These are phyloP conservation scores for Daedaleopsis sinensis DNA, from an alignment of 768 basidiomycete species.

Conservation along the genomic window DNA sequence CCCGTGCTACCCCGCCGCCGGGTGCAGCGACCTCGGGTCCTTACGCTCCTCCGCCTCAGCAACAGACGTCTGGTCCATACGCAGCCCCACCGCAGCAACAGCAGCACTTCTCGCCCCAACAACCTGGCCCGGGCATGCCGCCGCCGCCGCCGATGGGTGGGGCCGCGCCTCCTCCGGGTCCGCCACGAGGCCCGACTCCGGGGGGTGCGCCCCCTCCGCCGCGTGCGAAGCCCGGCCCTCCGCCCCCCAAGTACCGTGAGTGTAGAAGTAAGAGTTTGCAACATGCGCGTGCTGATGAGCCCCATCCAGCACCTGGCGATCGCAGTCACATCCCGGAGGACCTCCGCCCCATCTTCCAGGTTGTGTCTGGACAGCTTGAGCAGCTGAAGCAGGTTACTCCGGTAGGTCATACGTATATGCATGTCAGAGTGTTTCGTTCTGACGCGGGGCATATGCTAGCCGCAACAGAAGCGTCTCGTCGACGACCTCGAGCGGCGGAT, in stretches of 20 bases:
- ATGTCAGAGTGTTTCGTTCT: not conserved
- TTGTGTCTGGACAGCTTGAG: conserved; percentile 64
- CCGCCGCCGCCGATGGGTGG: conserved; percentile 19
- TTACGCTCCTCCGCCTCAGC: conserved; percentile 44
- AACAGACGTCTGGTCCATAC: conserved; percentile 32
- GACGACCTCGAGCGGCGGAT: conserved; percentile 89
- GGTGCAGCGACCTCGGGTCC: conserved; percentile 41
- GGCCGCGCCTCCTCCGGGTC: conserved; percentile 34
- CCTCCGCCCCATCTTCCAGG: conserved; percentile 63
- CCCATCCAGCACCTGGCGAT: conserved; percentile 77
- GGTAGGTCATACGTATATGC: conserved; percentile 46
- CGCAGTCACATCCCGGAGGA: conserved; percentile 86
- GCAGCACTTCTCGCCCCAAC: conserved; percentile 12
- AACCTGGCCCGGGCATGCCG: conserved; percentile 5
- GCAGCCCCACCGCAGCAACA: conserved; percentile 21
- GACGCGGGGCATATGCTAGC: conserved; percentile 42
- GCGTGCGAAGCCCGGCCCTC: conserved; percentile 41
- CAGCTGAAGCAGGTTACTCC: conserved; percentile 75
- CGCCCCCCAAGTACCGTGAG: conserved; percentile 63
- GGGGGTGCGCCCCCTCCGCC: conserved; percentile 31
- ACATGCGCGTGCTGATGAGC: conserved; percentile 10
- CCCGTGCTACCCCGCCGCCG: conserved; percentile 34
- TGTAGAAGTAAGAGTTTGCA: not conserved
- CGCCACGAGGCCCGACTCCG: conserved; percentile 26
- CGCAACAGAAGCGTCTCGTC: conserved; percentile 80